Conservation (phyloP, 805 yeast species). For the Pichia sporocuriosa region DNA sequence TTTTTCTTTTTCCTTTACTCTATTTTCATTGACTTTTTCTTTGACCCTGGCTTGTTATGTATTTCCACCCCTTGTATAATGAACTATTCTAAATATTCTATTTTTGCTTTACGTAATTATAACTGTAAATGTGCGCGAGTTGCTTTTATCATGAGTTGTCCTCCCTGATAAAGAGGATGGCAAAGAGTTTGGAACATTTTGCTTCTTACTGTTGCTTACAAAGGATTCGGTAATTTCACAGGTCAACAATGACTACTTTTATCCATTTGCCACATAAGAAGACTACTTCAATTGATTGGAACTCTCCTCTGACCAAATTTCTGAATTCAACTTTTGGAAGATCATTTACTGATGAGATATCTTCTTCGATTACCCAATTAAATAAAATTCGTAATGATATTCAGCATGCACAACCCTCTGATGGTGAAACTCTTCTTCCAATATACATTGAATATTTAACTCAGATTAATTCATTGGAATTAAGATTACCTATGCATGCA, state of each 20-base stretch:
- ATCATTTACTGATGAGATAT: conserved; percentile 39
- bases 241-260: conserved; percentile 19
- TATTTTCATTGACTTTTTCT: background rate
- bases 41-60: background rate
- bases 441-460: conserved; percentile 66
- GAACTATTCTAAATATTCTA: too few species aligned
- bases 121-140: too few species aligned
- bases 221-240: background rate
- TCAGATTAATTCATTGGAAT: conserved; percentile 71
- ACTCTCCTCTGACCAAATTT: conserved; percentile 49
- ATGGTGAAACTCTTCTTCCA: conserved; percentile 16
- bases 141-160: too few species aligned
- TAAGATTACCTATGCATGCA: conserved; percentile 64
- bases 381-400: conserved; percentile 55
- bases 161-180: too few species aligned
- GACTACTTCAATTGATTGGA: conserved; percentile 63
- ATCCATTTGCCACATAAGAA: conserved; percentile 32
- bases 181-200: too few species aligned
- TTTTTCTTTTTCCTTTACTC: background rate
- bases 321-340: conserved; percentile 58
- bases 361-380: conserved; percentile 47
- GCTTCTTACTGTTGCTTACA: background rate
- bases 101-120: too few species aligned
- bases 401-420: conserved; percentile 46
- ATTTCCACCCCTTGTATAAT: too few species aligned